phyloP scores from a whole-genome alignment of 2,329 filamentous ascomycete species.

The Fusarium annulatum region DNA sequence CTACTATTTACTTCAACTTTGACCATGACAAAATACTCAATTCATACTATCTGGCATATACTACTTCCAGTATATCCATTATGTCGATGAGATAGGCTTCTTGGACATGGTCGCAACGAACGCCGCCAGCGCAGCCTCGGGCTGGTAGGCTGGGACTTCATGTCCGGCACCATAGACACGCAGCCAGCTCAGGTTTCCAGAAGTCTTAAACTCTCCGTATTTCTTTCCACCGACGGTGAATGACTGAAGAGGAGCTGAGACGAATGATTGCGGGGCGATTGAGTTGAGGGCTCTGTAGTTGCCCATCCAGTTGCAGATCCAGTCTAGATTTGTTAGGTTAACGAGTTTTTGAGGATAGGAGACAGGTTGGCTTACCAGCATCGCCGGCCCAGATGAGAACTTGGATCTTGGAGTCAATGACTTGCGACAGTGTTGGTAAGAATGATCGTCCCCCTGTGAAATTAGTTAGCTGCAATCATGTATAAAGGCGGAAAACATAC shows the following conservation, averaged over 20 bases:
- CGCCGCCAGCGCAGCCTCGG: conserved; percentile 5
- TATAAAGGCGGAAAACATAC: conserved; percentile 4
- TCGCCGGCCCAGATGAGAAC: conserved; percentile 67
- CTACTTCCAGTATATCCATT: accelerated
- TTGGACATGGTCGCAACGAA: conserved; percentile 10
- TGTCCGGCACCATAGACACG: conserved; percentile 69
- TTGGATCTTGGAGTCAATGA: conserved; percentile 59
- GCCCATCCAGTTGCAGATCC: conserved; percentile 68
- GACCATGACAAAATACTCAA: accelerated
- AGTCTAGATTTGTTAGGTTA: conserved; percentile 52
- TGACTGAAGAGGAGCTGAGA: conserved; percentile 38
- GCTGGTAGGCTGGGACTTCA: conserved; percentile 60
- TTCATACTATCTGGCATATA: accelerated
- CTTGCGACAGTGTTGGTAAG: conserved; percentile 54
- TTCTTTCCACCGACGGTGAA: conserved; percentile 62
- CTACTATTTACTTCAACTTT: too few species aligned
- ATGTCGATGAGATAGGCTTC: conserved; percentile 16
- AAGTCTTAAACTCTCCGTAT: conserved; percentile 61
- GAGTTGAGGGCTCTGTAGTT: conserved; percentile 57
- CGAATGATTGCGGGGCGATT: conserved; percentile 57
- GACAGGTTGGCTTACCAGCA: conserved; percentile 47
- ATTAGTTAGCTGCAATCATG: accelerated
- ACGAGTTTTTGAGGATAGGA: too few species aligned
- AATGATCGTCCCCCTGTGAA: conserved; percentile 56
- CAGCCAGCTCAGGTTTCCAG: conserved; percentile 67